phyloP scores from a whole-genome alignment of 2,329 filamentous ascomycete species.

The Diaporthe vaccinii region DNA sequence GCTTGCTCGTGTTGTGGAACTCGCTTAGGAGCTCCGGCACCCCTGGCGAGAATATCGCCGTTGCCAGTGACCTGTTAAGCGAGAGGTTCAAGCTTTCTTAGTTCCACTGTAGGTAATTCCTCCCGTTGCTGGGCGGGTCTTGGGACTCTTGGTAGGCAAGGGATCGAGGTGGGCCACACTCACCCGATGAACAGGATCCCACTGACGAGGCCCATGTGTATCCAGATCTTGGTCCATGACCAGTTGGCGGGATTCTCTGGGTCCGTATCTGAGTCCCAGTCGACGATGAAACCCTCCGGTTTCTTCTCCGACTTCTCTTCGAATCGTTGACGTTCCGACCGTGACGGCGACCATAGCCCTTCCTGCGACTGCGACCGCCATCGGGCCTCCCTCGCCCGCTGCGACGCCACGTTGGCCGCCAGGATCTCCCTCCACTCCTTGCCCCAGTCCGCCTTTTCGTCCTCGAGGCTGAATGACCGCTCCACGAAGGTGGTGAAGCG shows the following conservation, averaged over 20 bases:
- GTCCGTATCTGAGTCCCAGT: constrained; percentile 1
- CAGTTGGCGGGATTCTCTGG: constrained; percentile 14
- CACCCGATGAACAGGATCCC: not conserved
- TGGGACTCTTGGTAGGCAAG: constrained; percentile 8
- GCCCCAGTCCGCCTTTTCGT: not conserved
- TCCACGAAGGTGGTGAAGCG: constrained; percentile 30
- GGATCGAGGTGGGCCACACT: not conserved
- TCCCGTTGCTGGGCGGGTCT: constrained; percentile 1
- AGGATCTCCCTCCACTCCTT: not conserved
- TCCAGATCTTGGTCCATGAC: constrained; percentile 4
- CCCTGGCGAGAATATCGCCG: constrained; percentile 74
- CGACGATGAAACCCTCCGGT: constrained; percentile 9
- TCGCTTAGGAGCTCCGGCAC: constrained; percentile 73
- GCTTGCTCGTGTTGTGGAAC: constrained; percentile 65
- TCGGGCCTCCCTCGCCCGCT: not conserved
- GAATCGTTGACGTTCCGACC: not conserved
- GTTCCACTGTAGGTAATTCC: not conserved
- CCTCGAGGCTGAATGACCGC: constrained; percentile 21
- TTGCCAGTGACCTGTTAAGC: not conserved
- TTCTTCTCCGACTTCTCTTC: not conserved
- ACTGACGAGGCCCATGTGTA: constrained; percentile 15
- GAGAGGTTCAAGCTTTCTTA: not conserved
- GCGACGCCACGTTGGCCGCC: not conserved
- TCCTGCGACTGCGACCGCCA: not conserved
- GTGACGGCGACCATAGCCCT: not conserved